These are phyloP conservation scores for Clavariopsis aquatica DNA, from an alignment of 495 filamentous ascomycete genomes.

Conservation along the genomic window DNA sequence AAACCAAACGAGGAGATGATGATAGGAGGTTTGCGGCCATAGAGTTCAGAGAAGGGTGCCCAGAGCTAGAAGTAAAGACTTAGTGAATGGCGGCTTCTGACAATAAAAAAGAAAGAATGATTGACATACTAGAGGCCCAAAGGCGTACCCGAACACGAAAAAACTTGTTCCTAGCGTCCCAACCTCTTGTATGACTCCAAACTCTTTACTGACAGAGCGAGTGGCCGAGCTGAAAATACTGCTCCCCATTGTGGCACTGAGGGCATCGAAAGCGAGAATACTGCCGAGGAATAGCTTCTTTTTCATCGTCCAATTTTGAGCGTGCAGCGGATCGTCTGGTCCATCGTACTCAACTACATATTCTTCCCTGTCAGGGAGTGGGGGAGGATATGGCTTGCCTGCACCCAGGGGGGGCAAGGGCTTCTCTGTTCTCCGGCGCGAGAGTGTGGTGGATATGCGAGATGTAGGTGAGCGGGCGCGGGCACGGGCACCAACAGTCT, in stretches of 20 bases:
- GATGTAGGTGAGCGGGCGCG: background rate
- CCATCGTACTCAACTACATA: slow-evolving; percentile 60
- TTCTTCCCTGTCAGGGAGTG: slow-evolving; percentile 46
- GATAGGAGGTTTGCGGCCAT: slow-evolving; percentile 40
- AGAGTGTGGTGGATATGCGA: slow-evolving; percentile 16
- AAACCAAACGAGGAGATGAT: slow-evolving; percentile 40
- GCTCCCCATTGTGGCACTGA: slow-evolving; percentile 35
- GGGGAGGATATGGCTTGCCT: slow-evolving; percentile 48
- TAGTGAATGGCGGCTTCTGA: background rate
- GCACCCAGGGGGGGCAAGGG: slow-evolving; percentile 45
- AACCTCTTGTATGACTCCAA: slow-evolving; percentile 11
- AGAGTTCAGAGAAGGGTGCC: slow-evolving; percentile 41
- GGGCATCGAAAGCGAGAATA: slow-evolving; percentile 43
- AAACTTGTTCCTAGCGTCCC: slow-evolving; percentile 38
- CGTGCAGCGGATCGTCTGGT: slow-evolving; percentile 52
- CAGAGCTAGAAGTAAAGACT: background rate
- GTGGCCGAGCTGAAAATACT: slow-evolving; percentile 37
- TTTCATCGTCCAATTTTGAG: slow-evolving; percentile 54
- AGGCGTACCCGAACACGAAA: slow-evolving; percentile 41
- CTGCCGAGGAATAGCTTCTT: slow-evolving; percentile 46
- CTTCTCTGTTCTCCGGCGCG: slow-evolving; percentile 37
- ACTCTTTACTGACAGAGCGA: background rate
- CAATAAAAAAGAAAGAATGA: too few species aligned
- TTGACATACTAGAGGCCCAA: slow-evolving; percentile 17
- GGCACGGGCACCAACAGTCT: slow-evolving; percentile 21